A percentile compares a stretch with the other conserved stretches of the same genome.
These are phyloP conservation scores for Whalleya microplaca DNA, from an alignment of 2,329 filamentous ascomycete genomes.

Conservation along the genomic window DNA sequence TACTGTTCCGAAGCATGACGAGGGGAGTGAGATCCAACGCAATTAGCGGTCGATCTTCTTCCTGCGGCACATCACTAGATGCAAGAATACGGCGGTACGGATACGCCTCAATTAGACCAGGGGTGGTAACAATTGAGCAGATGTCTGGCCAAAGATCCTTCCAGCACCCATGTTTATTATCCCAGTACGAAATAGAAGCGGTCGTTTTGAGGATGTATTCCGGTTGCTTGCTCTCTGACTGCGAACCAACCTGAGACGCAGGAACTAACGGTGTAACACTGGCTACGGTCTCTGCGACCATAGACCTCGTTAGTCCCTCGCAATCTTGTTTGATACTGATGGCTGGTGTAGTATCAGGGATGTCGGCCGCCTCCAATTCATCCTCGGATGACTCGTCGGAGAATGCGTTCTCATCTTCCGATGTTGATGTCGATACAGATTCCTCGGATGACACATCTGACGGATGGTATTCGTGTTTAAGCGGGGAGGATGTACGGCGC, in stretches of 20 bases:
- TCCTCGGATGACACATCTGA: conserved; percentile 66
- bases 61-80: conserved; percentile 40
- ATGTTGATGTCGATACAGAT: conserved; percentile 32
- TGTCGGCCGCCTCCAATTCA: conserved; percentile 63
- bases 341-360: conserved; percentile 61
- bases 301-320: conserved; percentile 41
- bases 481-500: conserved; percentile 83
- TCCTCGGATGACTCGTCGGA: conserved; percentile 53
- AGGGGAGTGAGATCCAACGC: conserved; percentile 88
- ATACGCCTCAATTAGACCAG: conserved; percentile 63
- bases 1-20: conserved; percentile 88
- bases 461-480: conserved; percentile 96
- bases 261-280: conserved; percentile 81
- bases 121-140: conserved; percentile 59
- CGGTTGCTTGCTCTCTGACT: conserved; percentile 47
- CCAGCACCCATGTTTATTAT: conserved; percentile 62
- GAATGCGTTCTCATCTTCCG: conserved; percentile 54
- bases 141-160: conserved; percentile 57
- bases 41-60: conserved; percentile 52
- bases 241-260: conserved; percentile 69
- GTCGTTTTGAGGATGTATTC: conserved; percentile 52
- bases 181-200: conserved; percentile 65
- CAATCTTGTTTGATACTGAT: conserved; percentile 55
- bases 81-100: conserved; percentile 44
- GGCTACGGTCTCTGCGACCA: conserved; percentile 48